phyloP scores from a whole-genome alignment of 2,329 filamentous ascomycete species.

The Colletotrichum tofieldiae region DNA sequence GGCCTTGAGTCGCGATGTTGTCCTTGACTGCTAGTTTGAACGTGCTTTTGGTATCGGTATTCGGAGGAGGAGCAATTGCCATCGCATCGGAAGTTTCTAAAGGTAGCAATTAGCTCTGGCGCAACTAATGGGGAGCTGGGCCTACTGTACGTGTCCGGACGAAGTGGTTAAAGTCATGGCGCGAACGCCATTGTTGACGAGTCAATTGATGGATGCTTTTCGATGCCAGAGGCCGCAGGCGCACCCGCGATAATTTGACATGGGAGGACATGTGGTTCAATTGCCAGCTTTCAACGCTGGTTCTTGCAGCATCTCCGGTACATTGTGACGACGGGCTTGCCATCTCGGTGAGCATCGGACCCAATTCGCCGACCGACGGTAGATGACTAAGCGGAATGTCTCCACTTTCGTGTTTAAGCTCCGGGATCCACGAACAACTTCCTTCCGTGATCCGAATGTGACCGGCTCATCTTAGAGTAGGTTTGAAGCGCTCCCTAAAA shows the following conservation, averaged over 20 bases:
- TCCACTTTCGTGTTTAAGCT: not conserved
- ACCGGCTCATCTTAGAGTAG: not conserved
- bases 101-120: not conserved
- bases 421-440: not conserved
- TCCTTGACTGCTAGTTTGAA: conserved; percentile 79
- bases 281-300: conserved; percentile 23
- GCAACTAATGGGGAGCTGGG: conserved; percentile 3
- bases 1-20: conserved; percentile 77
- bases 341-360: not conserved
- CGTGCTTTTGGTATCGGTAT: not conserved
- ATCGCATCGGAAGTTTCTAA: conserved; percentile 11
- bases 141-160: conserved; percentile 28
- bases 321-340: conserved; percentile 8
- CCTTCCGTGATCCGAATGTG: not conserved
- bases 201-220: not conserved
- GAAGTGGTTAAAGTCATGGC: conserved; percentile 41
- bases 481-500: not conserved
- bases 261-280: conserved; percentile 41
- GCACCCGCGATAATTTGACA: conserved; percentile 38
- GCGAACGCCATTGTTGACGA: not conserved
- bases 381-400: conserved; percentile 13
- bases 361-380: not conserved
- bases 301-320: not conserved
- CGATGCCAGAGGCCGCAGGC: conserved; percentile 20
- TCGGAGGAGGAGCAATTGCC: not conserved